Percentiles rank a stretch among this genome's conserved stretches.
Conservation (phyloP, 2,329 filamentous ascomycete genomes). For the Aspergillus terreus region DNA sequence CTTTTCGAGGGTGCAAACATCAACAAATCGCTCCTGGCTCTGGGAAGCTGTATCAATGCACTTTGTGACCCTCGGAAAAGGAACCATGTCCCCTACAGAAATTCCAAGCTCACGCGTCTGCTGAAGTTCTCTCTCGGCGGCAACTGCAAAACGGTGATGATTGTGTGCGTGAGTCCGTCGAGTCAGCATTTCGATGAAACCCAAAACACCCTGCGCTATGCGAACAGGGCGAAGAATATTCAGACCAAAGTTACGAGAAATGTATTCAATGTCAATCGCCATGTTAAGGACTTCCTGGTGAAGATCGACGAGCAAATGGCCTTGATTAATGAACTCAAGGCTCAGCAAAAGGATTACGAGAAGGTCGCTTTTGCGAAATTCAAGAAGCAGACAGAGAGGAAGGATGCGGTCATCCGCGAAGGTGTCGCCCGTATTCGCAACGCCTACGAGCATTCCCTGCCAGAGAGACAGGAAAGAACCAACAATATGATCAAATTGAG, state of each 20-base stretch:
- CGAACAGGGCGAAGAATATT: conserved; percentile 97
- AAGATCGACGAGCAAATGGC: conserved; percentile 98
- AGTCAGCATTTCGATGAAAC: conserved; percentile 98
- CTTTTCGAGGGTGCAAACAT: conserved; percentile 95
- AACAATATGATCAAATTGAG: conserved; percentile 77
- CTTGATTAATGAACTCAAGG: conserved; percentile 93
- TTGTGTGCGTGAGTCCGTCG: conserved; percentile 94
- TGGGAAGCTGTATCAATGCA: conserved; percentile 97
- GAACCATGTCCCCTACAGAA: conserved; percentile 94
- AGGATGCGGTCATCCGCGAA: conserved; percentile 70
- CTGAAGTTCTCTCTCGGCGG: conserved; percentile 96
- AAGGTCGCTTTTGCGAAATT: conserved; percentile 80
- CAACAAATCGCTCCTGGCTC: conserved; percentile 92
- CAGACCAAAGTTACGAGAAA: conserved; percentile 99
- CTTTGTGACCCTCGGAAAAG: conserved; percentile 88
- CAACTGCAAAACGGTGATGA: conserved; percentile 99
- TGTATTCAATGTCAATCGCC: conserved; percentile 97
- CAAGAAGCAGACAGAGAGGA: conserved; percentile 83
- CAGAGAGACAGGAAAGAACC: conserved; percentile 75
- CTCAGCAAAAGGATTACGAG: conserved; percentile 87
- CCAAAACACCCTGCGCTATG: conserved; percentile 95
- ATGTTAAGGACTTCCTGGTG: conserved; percentile 98
- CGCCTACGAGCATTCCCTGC: conserved; percentile 75
- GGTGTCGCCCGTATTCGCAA: conserved; percentile 73
- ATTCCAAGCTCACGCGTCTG: conserved; percentile 92